These are phyloP conservation scores for Gymnopus androsaceus DNA, from an alignment of 1,284 basidiomycete genomes.

Conservation along the genomic window DNA sequence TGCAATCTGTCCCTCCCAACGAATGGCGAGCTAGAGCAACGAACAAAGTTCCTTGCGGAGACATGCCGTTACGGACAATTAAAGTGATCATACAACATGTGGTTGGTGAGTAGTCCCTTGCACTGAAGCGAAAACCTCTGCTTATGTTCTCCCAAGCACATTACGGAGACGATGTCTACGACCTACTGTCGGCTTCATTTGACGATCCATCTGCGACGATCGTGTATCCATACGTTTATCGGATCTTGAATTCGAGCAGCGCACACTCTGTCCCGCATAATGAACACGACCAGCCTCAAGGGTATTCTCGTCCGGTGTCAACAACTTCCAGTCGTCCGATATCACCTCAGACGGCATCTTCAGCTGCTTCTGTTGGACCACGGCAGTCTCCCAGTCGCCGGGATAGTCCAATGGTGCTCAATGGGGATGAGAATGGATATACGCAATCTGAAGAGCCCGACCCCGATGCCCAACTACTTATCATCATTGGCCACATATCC, in stretches of 20 bases:
- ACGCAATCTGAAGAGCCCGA: conserved; percentile 72
- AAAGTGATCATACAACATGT: conserved; percentile 98
- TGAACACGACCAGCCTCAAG: conserved; percentile 37
- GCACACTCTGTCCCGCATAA: conserved; percentile 46
- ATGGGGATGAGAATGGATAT: conserved; percentile 44
- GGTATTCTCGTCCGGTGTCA: conserved; percentile 49
- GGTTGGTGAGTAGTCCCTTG: conserved; percentile 66
- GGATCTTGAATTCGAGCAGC: conserved; percentile 71
- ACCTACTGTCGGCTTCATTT: conserved; percentile 74
- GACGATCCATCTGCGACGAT: conserved; percentile 84
- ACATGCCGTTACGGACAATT: conserved; percentile 95
- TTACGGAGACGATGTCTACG: conserved; percentile 80
- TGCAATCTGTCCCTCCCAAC: conserved; percentile 91
- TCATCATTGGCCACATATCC: conserved; percentile 88
- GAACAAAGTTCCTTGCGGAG: conserved; percentile 90
- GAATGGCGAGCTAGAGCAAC: conserved; percentile 93
- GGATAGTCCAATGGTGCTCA: conserved; percentile 62
- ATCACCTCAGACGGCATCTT: conserved; percentile 61
- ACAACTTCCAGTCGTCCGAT: conserved; percentile 62
- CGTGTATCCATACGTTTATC: conserved; percentile 83
- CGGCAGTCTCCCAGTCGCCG: conserved; percentile 59
- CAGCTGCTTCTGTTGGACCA: conserved; percentile 52
- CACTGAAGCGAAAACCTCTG: conserved; percentile 10
- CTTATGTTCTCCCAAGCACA: conserved; percentile 56
- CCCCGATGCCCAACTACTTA: conserved; percentile 76